phyloP scores from a whole-genome alignment of 2,329 filamentous ascomycete species.

The Fusarium albosuccineum region DNA sequence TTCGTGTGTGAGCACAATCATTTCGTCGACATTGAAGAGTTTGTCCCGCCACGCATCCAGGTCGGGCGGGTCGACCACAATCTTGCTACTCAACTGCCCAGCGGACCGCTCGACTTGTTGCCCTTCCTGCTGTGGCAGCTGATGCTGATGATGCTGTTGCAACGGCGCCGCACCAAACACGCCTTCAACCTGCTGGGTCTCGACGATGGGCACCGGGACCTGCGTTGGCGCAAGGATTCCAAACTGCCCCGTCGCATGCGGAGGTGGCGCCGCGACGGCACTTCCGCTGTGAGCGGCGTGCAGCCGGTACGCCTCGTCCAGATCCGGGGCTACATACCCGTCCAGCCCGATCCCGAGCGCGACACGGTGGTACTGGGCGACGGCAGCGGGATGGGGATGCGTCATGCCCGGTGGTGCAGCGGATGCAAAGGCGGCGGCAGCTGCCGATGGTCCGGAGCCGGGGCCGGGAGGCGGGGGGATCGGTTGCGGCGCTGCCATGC shows the following conservation, averaged over 20 bases:
- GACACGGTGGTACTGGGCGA: slow-evolving; percentile 30
- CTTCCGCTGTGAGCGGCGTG: slow-evolving; percentile 10
- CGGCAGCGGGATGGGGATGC: slow-evolving; percentile 10
- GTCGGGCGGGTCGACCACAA: slow-evolving; percentile 75
- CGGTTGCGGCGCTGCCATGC: slow-evolving; percentile 36
- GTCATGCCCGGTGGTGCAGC: slow-evolving; percentile 21
- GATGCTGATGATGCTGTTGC: background rate
- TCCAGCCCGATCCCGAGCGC: slow-evolving; percentile 32
- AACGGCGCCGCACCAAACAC: slow-evolving; percentile 7
- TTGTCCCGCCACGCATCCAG: slow-evolving; percentile 77
- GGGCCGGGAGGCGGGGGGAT: slow-evolving; percentile 21
- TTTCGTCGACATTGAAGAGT: slow-evolving; percentile 81
- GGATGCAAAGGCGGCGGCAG: slow-evolving; percentile 23
- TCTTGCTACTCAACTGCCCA: slow-evolving; percentile 66
- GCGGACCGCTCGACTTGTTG: slow-evolving; percentile 51
- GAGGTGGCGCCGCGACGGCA: slow-evolving; percentile 2
- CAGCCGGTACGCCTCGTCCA: slow-evolving; percentile 39
- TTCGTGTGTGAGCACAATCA: slow-evolving; percentile 78
- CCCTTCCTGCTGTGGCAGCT: background rate
- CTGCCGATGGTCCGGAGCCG: slow-evolving; percentile 18
- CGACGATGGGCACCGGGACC: slow-evolving; percentile 33
- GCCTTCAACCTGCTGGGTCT: slow-evolving; percentile 12
- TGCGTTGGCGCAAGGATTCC: slow-evolving; percentile 58
- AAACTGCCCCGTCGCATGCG: slow-evolving; percentile 55
- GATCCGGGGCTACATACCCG: slow-evolving; percentile 27